Base-by-base conservation (phyloP, 345 rosid species). In the Arabis hirsuta region DNA sequence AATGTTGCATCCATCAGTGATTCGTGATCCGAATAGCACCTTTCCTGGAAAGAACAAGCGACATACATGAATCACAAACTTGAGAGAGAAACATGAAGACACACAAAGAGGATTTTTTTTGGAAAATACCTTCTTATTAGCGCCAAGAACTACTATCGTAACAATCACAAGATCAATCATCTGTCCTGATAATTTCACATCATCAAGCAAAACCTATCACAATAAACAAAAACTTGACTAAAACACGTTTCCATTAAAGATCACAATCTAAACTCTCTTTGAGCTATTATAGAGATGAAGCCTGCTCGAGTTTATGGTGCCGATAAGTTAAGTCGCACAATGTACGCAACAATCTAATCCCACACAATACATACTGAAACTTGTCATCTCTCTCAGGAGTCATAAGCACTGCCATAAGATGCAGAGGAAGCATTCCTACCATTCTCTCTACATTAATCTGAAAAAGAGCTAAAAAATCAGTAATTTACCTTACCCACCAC, bases 361-460 rank as follows among this genome's bases (percentile, higher is more conserved):
- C 98, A 42, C 79, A 68, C 80, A 90, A 70, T 43, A 85, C 7
- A 67, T 96, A 81, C 65, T 71, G 73, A 73, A 84, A 80, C 54
- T 78, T 52, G 38, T 84, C 96, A 60, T 87, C 92, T 75, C 79
- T 84, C 13, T 79, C 81, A 65, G 82, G 77, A 61, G 85, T 58
- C 59, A 88, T 62, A 56, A 90, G 74, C 80, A 85, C 84, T 57
- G 90, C 92, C 59, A 86, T 76, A 72, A 96, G 95, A 77, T 96
- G 98, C 83, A 80, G 45, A 50, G 98, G 98, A 71, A 92, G 89
- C 85, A 78, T 76, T 38, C 79, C 78, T 9, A 87, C 89, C 69
- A 92, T 73, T 66, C 83, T 92, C 81, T 92, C 98, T 68, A 85
- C 80, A 65, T 85, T 91, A 82, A 96, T 80, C 99, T 96, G 92